These are phyloP conservation scores for Musa balbisiana DNA, from an alignment of 202 grass and related monocot species.

Conservation along the genomic window DNA sequence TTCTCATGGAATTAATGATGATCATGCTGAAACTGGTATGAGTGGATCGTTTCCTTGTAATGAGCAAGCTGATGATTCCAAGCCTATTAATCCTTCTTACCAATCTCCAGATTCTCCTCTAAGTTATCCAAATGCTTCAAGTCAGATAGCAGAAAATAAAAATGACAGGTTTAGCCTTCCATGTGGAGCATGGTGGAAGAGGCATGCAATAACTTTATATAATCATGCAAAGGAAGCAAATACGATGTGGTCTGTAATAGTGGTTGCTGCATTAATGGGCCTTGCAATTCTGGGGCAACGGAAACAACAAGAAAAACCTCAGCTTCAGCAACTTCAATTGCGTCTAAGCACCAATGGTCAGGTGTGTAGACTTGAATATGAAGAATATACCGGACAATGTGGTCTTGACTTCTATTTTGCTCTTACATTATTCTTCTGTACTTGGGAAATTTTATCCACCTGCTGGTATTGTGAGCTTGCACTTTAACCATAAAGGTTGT, in stretches of 20 bases:
- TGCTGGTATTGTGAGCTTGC: not conserved
- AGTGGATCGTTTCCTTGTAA: not conserved
- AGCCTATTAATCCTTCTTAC: not conserved
- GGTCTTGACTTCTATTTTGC: not conserved
- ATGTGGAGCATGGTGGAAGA: slow-evolving; percentile 44
- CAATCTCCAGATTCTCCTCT: not conserved
- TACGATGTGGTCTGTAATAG: slow-evolving; percentile 40
- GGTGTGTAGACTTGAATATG: slow-evolving; percentile 13
- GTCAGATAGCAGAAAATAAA: slow-evolving; percentile 8
- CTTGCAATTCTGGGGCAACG: slow-evolving; percentile 36
- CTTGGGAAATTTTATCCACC: not conserved
- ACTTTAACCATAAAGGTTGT: too few species aligned
- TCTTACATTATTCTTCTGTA: not conserved
- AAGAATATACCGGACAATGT: not conserved
- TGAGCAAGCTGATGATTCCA: not conserved
- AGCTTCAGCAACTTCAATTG: slow-evolving; percentile 30
- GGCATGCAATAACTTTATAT: slow-evolving; percentile 25
- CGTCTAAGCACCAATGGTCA: slow-evolving; percentile 29
- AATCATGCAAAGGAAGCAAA: slow-evolving; percentile 36
- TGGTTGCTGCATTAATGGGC: slow-evolving; percentile 39
- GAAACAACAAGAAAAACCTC: slow-evolving; percentile 34
- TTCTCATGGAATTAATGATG: slow-evolving; percentile 6
- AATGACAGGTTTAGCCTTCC: slow-evolving; percentile 15
- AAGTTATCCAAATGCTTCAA: not conserved
- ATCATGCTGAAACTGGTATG: slow-evolving; percentile 16